phyloP scores from a whole-genome alignment of 2,329 filamentous ascomycete genomes.

The Gaeumannomyces sp. region DNA sequence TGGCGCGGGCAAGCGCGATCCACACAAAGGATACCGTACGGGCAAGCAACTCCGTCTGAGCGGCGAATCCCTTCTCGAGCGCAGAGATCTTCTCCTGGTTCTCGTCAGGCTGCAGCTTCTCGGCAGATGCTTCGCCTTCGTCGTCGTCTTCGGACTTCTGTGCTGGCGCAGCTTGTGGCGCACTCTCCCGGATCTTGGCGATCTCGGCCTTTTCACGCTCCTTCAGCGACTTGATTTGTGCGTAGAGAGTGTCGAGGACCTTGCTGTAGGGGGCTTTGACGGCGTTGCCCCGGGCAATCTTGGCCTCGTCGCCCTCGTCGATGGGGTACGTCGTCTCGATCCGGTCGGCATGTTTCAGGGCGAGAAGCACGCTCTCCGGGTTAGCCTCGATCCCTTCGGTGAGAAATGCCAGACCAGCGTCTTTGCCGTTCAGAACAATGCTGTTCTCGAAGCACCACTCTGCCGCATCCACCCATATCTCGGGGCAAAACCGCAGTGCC shows the following conservation, averaged over 20 bases:
- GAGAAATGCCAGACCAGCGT: slow-evolving; percentile 67
- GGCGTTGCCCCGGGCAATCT: slow-evolving; percentile 68
- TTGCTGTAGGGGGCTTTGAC: slow-evolving; percentile 80
- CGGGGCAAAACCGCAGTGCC: slow-evolving; percentile 89
- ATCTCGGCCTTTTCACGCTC: slow-evolving; percentile 55
- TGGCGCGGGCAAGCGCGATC: slow-evolving; percentile 90
- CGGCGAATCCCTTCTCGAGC: slow-evolving; percentile 60
- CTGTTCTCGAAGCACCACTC: slow-evolving; percentile 85
- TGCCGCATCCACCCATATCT: slow-evolving; percentile 91
- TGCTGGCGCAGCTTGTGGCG: slow-evolving; percentile 24
- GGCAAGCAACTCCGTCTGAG: slow-evolving; percentile 70
- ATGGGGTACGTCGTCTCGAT: slow-evolving; percentile 72
- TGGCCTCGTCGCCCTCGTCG: slow-evolving; percentile 68
- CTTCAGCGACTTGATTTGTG: slow-evolving; percentile 68
- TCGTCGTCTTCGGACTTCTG: slow-evolving; percentile 17
- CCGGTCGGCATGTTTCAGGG: slow-evolving; percentile 83
- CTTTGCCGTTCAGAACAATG: slow-evolving; percentile 53
- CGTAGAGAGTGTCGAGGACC: slow-evolving; percentile 82
- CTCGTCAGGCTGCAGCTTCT: slow-evolving; percentile 31
- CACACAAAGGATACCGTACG: slow-evolving; percentile 87
- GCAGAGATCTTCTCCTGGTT: slow-evolving; percentile 55
- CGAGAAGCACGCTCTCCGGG: slow-evolving; percentile 85
- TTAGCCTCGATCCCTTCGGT: slow-evolving; percentile 80
- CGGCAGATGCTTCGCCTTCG: slow-evolving; percentile 42
- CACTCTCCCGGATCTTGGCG: slow-evolving; percentile 45